Evolutionary conservation across 1,139 yeast species (phyloP).

Genomic region (Candida buenavistaensis): DNA sequence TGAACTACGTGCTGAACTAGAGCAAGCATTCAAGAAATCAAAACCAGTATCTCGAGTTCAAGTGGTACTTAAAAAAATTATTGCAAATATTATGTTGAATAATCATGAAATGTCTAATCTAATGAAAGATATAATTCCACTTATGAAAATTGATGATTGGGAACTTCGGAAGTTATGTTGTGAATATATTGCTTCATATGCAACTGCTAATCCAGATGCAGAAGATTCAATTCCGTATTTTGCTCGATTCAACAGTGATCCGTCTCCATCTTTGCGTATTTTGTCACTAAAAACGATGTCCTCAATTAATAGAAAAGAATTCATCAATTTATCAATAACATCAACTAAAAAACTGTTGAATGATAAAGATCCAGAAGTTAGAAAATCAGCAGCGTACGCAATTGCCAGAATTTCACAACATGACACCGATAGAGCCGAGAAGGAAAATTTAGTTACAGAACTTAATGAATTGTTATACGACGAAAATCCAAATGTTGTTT

Average conservation of each 20-base stretch:
- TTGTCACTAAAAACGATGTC: slow-evolving; percentile 68
- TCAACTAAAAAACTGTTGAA: slow-evolving; percentile 34
- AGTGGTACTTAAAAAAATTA: slow-evolving; percentile 67
- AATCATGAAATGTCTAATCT: slow-evolving; percentile 72
- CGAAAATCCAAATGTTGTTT: slow-evolving; percentile 61
- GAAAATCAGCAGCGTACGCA: slow-evolving; percentile 69
- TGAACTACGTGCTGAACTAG: slow-evolving; percentile 58
- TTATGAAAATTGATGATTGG: slow-evolving; percentile 64
- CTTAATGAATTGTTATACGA: slow-evolving; percentile 62
- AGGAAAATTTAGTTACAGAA: slow-evolving; percentile 48
- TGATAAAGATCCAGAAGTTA: slow-evolving; percentile 60
- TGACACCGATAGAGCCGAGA: slow-evolving; percentile 48
- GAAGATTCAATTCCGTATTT: slow-evolving; percentile 58
- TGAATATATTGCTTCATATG: slow-evolving; percentile 61
- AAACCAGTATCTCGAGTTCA: slow-evolving; percentile 50
- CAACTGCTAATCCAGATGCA: slow-evolving; percentile 56
- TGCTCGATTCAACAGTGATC: slow-evolving; percentile 47
- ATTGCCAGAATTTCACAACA: slow-evolving; percentile 68
- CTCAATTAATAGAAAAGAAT: slow-evolving; percentile 56
- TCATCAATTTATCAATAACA: slow-evolving; percentile 34
- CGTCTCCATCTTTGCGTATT: slow-evolving; percentile 33
- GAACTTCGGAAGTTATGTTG: slow-evolving; percentile 73
- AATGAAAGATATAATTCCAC: slow-evolving; percentile 63
- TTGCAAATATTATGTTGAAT: slow-evolving; percentile 83
- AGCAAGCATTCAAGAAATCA: slow-evolving; percentile 55